Evolutionary conservation across 139 green algal species (phyloP), one percentile per base, ranked within the genome.

Genomic region (Chlamydomonas incerta): DNA sequence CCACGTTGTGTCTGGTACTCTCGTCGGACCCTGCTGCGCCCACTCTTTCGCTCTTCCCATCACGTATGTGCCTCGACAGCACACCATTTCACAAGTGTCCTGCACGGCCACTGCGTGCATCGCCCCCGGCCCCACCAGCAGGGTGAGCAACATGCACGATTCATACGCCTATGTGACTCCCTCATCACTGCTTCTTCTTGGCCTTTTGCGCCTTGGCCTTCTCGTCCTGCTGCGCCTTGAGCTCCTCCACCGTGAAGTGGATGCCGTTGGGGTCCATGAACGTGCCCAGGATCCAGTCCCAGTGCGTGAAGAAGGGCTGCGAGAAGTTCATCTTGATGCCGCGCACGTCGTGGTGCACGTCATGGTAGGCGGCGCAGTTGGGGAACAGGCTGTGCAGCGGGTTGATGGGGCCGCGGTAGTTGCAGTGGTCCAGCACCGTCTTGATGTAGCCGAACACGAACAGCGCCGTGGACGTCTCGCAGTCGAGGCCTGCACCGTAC

Each of bases 291-390:
- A 94, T 29, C 66, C 60, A 72, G 85, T 96, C 93, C 93, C 93
- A 96, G 60, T 88, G 55, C 21, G 87, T 90, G 76, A 95, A 96
- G 88, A 93, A 96, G 0, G 93, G 93, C 87, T 96, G 93, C 13
- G 88, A 93, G 86, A 91, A 96, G 82, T 96, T 96, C 72, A 89
- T 92, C 57, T 94, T 91, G 74, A 93, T 92, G 60, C 86, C 82
- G 0, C 83, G 79, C 20, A 94, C 70, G 81, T 96, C 93, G 81
- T 96, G 93, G 80, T 96, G 93, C 21, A 94, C 83, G 23, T 93
- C 88, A 50, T 93, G 88, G 85, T 95, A 96, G 20, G 86, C 87
- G 23, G 94, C 77, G 58, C 94, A 91, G 86, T 96, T 95, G 29
- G 91, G 90, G 62, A 93, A 94, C 47, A 95, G 70, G 81, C 89